Evolutionary conservation across 331 rosid species (phyloP), one percentile per base, ranked within the genome.

Genomic region (Saraca asoca): DNA sequence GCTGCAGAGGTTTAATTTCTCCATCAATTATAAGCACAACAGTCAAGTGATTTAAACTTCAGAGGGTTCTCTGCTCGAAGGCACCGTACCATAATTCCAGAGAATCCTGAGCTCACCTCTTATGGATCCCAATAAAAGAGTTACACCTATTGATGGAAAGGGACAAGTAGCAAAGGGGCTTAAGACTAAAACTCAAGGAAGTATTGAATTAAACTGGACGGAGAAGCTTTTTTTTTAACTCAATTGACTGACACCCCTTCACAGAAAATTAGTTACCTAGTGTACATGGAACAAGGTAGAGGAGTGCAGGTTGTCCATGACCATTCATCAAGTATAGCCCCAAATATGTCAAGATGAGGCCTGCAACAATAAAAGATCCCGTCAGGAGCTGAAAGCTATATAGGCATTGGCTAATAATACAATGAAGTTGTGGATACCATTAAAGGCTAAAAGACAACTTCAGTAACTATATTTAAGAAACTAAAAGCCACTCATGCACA

Each of bases 241-340:
- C n/a, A n/a, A n/a, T n/a, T n/a, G n/a, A n/a, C n/a, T n/a, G n/a
- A n/a, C n/a, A n/a, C n/a, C n/a, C n/a, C n/a, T n/a, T n/a, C n/a
- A n/a, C n/a, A n/a, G n/a, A n/a, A n/a, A 43, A 67, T 34, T 54
- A 48, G 62, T 85, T 87, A 89, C 98, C 98, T 76, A 93, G 85
- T 57, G 98, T 93, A 58, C 96, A 93, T 31, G 98, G 98, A 75
- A 93, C 98, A 39, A 93, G 98, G 78, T 93, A 93, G 20, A 93
- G 98, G 5, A 93, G 98, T 51, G 98, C 98, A 51, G 98, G 98
- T 66, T 93, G 98, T 66, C 98, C 98, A 64, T 93, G 86, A 48
- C 98, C 96, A 7, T 87, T 55, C 98, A 92, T 92, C 51, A 92
- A 5, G 75, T 89, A 92, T 61, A 92, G 52, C 54, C 87, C 98